These are phyloP conservation scores for Rickenella mellea DNA, from an alignment of 768 basidiomycete genomes.

Conservation along the genomic window DNA sequence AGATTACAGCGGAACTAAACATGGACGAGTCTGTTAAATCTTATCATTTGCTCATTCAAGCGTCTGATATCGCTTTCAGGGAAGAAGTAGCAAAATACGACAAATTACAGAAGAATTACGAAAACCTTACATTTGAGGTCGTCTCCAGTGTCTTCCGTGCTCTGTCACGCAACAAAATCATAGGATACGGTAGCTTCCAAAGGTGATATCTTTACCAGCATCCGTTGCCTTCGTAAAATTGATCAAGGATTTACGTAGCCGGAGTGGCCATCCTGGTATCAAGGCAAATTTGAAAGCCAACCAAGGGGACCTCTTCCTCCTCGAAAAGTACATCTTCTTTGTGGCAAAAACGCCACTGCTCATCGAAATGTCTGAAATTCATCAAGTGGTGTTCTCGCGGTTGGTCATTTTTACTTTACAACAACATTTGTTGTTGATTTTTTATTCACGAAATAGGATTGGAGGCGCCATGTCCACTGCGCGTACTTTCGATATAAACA, in stretches of 20 bases:
- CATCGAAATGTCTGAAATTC: constrained; percentile 83
- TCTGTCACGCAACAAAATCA: constrained; percentile 84
- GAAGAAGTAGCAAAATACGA: constrained; percentile 75
- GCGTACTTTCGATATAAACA: constrained; percentile 88
- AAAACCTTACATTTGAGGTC: constrained; percentile 91
- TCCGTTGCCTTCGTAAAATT: background rate
- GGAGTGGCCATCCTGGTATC: constrained; percentile 86
- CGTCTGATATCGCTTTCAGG: constrained; percentile 24
- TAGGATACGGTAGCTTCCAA: constrained; percentile 77
- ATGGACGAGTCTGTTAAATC: constrained; percentile 66
- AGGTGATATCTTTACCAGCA: constrained; percentile 34
- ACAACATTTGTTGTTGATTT: background rate
- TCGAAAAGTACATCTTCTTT: constrained; percentile 97
- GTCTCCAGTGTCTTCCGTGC: constrained; percentile 91
- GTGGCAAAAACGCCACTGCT: constrained; percentile 92
- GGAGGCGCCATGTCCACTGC: constrained; percentile 81
- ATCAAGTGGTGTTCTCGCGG: constrained; percentile 84
- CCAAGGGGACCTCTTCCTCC: constrained; percentile 94
- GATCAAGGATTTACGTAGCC: constrained; percentile 32
- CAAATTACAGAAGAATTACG: constrained; percentile 85
- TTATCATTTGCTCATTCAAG: background rate
- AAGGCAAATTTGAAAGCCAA: constrained; percentile 96
- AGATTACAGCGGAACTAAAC: constrained; percentile 91
- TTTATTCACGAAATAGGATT: constrained; percentile 36
- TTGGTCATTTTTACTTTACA: constrained; percentile 18